Base-by-base conservation (phyloP, 108 stramenopile genomes). In the Hondaea fermentalgiana region DNA sequence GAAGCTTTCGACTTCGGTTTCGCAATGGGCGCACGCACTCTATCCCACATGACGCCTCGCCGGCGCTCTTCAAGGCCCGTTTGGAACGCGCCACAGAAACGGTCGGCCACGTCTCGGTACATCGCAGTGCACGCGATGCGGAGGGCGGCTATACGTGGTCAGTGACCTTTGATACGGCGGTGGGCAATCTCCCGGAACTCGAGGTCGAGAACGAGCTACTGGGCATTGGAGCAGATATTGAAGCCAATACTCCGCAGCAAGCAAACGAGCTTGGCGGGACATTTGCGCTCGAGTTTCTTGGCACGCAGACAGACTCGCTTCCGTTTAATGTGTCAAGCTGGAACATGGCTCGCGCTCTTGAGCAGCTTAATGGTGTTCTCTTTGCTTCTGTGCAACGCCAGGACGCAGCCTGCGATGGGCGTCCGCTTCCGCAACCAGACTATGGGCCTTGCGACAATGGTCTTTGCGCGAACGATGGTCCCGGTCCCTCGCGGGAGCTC, bases 231-330 rank as follows among this genome's bases (percentile, higher is more conserved):
- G 93, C 96, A 28, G 29, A 29, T 17, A 89, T 94, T 10, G 58
- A 88, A 6, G 72, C 93, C 5, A 87, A 89, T 14, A 95, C 95
- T 44, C 16, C 92, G 3, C 58, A 44, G 59, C 60, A 94, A 42
- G 95, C 95, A 16, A 96, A 95, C 89, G 53, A 88, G 3, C 90
- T 96, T 28, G 95, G 94, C 64, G 96, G 96, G 5, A 58, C 29
- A 3, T 96, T 96, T 90, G 44, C 92, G 49, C 92, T 96, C 60
- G 72, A 29, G 17, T 96, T 95, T 72, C 64, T 91, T 14, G 95
- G 94, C 4, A 88, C 72, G 28, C 59, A 69, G 45, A 94, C 95
- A 3, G 29, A 42, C 43, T 51, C 42, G 4, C 55, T 92, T 19
- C 17, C 69, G n/a, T 45, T 45, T 28, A 57, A 29, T 10, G 92